Evolutionary conservation across 129 eudicot species (phyloP).

Genomic region (Arctium minus): DNA sequence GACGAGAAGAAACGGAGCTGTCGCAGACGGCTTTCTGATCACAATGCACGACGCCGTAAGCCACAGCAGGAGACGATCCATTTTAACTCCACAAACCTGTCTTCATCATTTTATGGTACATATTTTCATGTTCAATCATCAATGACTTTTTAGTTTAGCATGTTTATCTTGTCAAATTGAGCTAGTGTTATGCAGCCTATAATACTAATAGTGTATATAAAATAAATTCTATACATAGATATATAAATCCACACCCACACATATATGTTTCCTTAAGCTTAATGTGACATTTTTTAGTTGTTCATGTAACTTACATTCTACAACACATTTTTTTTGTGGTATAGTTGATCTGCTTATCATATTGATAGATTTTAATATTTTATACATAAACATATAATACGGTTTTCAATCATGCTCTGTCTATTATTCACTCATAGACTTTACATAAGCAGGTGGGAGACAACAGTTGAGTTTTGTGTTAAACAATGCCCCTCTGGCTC

Average conservation of each 20-base stretch:
- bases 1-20: constrained; percentile 92
- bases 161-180: background rate
- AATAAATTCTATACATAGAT: background rate
- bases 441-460: constrained; percentile 42
- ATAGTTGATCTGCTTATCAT: background rate
- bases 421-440: constrained; percentile 3
- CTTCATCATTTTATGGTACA: constrained; percentile 69
- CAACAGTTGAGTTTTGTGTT: constrained; percentile 59
- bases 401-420: background rate
- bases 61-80: constrained; percentile 71
- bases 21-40: constrained; percentile 86
- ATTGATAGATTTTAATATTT: background rate
- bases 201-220: background rate
- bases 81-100: constrained; percentile 53
- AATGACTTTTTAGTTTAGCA: background rate
- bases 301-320: background rate
- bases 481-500: constrained; percentile 39
- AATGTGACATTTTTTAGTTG: background rate
- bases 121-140: background rate
- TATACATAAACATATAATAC: background rate
- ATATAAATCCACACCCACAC: background rate
- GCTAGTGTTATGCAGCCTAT: background rate
- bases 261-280: background rate
- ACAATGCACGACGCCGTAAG: constrained; percentile 89
- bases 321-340: background rate